phyloP scores from a whole-genome alignment of 805 yeast genomes.

The Hemisphaericaspora nanyangensis region DNA sequence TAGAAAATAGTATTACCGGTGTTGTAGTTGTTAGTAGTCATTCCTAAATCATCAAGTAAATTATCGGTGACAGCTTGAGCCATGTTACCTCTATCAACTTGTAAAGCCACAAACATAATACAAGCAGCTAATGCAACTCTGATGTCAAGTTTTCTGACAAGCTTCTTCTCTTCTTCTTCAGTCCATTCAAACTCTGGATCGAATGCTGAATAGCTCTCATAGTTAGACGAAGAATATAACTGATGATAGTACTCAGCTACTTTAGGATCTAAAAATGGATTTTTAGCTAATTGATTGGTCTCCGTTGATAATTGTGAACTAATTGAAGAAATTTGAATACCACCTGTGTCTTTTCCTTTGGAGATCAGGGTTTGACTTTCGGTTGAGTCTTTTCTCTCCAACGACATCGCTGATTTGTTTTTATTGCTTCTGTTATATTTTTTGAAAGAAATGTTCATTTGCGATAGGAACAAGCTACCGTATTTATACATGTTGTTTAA shows the following conservation, averaged over 20 bases:
- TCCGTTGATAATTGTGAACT: conserved; percentile 1
- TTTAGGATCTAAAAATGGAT: conserved; percentile 6
- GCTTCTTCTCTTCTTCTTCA: conserved; percentile 43
- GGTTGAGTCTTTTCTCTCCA: too few species aligned
- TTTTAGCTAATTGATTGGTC: neutral
- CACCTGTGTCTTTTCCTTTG: neutral
- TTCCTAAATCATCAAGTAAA: conserved; percentile 45
- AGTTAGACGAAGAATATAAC: conserved; percentile 28
- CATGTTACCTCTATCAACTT: conserved; percentile 56
- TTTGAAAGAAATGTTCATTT: too few species aligned
- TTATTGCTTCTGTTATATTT: too few species aligned
- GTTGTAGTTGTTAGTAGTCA: conserved; percentile 59
- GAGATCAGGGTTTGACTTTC: too few species aligned
- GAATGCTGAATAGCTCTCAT: conserved; percentile 53
- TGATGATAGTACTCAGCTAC: conserved; percentile 5
- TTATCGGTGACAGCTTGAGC: conserved; percentile 57
- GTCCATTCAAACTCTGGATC: conserved; percentile 61
- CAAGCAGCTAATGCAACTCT: conserved; percentile 56
- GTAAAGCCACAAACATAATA: conserved; percentile 55
- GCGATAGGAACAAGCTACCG: too few species aligned
- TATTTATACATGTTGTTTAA: too few species aligned
- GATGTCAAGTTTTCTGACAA: conserved; percentile 51
- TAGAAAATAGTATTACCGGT: conserved; percentile 53
- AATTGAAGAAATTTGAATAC: conserved; percentile 1
- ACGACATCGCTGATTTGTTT: too few species aligned